Conservation (phyloP, 1,284 basidiomycete genomes). For the Psilocybe mexicana region DNA sequence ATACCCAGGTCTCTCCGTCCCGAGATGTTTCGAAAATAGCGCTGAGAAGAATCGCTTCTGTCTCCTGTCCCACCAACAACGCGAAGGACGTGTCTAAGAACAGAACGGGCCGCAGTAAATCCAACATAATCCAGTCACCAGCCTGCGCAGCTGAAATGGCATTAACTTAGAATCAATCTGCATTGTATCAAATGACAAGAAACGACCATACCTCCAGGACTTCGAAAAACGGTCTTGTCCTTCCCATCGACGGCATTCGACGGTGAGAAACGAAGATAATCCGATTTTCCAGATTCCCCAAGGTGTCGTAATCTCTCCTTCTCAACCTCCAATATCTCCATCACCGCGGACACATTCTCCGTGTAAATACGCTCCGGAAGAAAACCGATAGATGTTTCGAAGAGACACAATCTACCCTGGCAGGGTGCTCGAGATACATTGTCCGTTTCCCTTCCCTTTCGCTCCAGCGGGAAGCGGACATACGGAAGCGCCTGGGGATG, state of each 20-base stretch:
- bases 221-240: constrained; percentile 49
- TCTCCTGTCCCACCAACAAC: constrained; percentile 43
- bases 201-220: constrained; percentile 38
- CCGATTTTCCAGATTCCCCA: constrained; percentile 31
- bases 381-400: constrained; percentile 55
- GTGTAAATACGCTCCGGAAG: constrained; percentile 33
- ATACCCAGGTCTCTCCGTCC: constrained; percentile 46
- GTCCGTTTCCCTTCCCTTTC: not conserved
- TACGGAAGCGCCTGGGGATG: constrained; percentile 9
- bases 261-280: constrained; percentile 48
- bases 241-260: constrained; percentile 59
- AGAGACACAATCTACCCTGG: constrained; percentile 43
- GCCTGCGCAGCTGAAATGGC: constrained; percentile 25
- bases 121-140: constrained; percentile 51
- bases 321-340: constrained; percentile 45
- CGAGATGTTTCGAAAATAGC: constrained; percentile 39
- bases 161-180: constrained; percentile 28
- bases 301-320: constrained; percentile 34
- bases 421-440: constrained; percentile 44
- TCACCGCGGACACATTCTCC: constrained; percentile 26
- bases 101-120: constrained; percentile 36
- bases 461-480: constrained; percentile 2
- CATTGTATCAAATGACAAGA: not conserved
- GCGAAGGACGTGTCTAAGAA: constrained; percentile 38
- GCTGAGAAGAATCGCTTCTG: constrained; percentile 38